Conservation (phyloP, 306 rosid species). For the Pachyrhizus erosus region DNA sequence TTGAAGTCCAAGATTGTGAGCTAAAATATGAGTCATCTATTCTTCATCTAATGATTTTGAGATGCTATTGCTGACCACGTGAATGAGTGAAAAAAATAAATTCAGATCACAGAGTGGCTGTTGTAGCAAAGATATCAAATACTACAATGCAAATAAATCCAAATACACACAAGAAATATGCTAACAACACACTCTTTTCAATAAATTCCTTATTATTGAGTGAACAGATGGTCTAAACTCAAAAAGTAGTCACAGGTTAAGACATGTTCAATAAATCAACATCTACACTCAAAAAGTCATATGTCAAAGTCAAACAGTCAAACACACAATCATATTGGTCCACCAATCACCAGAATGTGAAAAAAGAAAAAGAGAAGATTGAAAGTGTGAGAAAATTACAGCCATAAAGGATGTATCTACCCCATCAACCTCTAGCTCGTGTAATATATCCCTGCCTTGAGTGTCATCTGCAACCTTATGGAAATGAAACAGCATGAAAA, state of each 20-base stretch:
- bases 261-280: not conserved
- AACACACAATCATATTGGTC: not conserved
- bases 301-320: not conserved
- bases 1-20: too few relatives aligned
- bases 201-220: not conserved
- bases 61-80: not conserved
- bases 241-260: not conserved
- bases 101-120: not conserved
- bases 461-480: conserved; percentile 76
- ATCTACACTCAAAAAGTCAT: not conserved
- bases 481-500: not conserved
- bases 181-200: not conserved
- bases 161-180: not conserved
- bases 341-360: not conserved
- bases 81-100: not conserved
- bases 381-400: conserved; percentile 50
- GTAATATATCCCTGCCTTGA: conserved; percentile 70
- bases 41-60: not conserved
- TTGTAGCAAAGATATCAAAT: not conserved
- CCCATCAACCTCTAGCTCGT: conserved; percentile 73
- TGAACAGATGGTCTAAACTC: not conserved
- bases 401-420: conserved; percentile 74
- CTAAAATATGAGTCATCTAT: not conserved
- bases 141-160: not conserved
- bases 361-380: conserved; percentile 9